Base-by-base conservation (phyloP, 495 filamentous ascomycete species). In the Penicillium coprophilum region DNA sequence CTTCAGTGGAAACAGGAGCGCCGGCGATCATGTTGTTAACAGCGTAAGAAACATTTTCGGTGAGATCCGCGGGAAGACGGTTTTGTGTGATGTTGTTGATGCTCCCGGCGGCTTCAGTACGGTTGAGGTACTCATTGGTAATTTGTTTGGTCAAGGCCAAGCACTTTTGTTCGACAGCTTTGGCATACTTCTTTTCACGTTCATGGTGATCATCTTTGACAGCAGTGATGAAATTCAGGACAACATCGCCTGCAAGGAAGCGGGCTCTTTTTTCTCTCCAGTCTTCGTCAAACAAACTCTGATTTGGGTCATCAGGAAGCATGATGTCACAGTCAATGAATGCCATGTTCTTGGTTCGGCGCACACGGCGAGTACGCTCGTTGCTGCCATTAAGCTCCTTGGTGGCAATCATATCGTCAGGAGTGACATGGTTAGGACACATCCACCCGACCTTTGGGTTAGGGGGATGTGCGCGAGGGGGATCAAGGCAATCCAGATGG, bases 401-500 rank as follows among this genome's bases (percentile, higher is more conserved):
- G 55, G 65, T 61, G 43, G 63, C 46, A 46, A 71, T 70, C 44
- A 59, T 57, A 21, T 84, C 67, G 32, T 85, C 81, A 38, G 85
- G 77, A 44, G 91, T 88, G 32, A 87, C 78, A 70, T 98, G 94
- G 64, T 85, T 85, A 56, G 94, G 93, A 63, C 94, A 98, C 76
- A 84, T 87, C 91, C 91, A 98, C 27, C 83, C 87, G 49, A 83
- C 78, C 44, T 84, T 77, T 6, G 76, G 77, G 50, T 68, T 72
- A 5, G 93, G 92, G 13, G 90, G 88, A 46, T 85, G 81, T 27
- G 92, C 85, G 66, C 92, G 67, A 27, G 95, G 95, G 3, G 91
- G 89, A 66, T 92, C 84, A 15, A 94, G 74, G 71, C 94, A 98
- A 72, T 97, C 93, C 15, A 97, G 74, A 73, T 98, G 94, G 85